These are phyloP conservation scores for Groenewaldozyma salmanticensis DNA, from an alignment of 805 yeast genomes.

Conservation along the genomic window DNA sequence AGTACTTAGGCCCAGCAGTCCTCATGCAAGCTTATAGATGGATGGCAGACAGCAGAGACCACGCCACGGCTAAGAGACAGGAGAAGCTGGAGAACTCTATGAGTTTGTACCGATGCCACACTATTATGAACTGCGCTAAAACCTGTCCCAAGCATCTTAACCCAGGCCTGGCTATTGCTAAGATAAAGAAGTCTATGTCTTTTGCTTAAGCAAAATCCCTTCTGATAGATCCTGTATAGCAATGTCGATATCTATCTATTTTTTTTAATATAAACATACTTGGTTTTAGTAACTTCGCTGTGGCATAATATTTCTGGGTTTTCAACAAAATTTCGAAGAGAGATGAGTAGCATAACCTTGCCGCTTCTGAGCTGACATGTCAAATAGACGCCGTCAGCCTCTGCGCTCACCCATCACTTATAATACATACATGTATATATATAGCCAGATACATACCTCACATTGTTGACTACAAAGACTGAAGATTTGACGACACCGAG, in stretches of 20 bases:
- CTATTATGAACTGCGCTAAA: conserved; percentile 96
- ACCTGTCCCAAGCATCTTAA: conserved; percentile 98
- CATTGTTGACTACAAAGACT: too few species aligned
- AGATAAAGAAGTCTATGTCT: conserved; percentile 89
- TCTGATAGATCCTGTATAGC: background rate
- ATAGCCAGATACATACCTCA: too few species aligned
- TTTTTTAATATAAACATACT: too few species aligned
- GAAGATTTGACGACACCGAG: too few species aligned
- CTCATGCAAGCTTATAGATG: conserved; percentile 99
- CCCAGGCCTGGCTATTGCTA: conserved; percentile 96
- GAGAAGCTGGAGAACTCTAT: conserved; percentile 91
- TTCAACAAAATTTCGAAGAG: too few species aligned
- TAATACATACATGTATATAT: too few species aligned
- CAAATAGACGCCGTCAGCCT: too few species aligned
- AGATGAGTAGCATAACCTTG: too few species aligned
- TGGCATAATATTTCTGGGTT: too few species aligned
- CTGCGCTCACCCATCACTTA: too few species aligned
- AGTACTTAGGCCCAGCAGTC: conserved; percentile 97
- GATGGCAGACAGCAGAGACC: conserved; percentile 95
- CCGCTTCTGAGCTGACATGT: too few species aligned
- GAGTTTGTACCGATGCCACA: conserved; percentile 98
- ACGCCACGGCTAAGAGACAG: conserved; percentile 72
- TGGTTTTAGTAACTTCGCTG: background rate
- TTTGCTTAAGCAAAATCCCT: conserved; percentile 30
- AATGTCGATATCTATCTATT: background rate